Conservation (phyloP, 495 filamentous ascomycete genomes). For the Penicillium riverlandense region DNA sequence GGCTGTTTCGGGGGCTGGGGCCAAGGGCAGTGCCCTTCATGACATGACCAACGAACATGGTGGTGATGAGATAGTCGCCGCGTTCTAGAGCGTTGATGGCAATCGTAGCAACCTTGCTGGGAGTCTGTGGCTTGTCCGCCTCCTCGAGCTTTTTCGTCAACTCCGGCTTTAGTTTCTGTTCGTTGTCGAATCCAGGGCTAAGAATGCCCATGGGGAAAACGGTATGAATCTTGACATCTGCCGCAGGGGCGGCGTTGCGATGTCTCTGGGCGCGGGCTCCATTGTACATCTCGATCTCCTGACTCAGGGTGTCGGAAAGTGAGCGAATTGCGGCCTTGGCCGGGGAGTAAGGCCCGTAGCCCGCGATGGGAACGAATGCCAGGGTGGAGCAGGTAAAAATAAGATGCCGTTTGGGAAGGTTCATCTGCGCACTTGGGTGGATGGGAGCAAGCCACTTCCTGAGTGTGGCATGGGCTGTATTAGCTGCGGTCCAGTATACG, state of each 20-base stretch:
- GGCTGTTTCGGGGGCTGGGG: conserved; percentile 33
- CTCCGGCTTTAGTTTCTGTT: conserved; percentile 74
- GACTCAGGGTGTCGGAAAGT: conserved; percentile 72
- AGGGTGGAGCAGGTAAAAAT: conserved; percentile 79
- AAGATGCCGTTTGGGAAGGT: conserved; percentile 57
- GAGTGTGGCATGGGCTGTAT: conserved; percentile 66
- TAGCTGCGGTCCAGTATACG: conserved; percentile 85
- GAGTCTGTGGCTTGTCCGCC: conserved; percentile 68
- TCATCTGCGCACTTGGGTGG: conserved; percentile 20
- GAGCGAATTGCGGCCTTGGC: conserved; percentile 79
- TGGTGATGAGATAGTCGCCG: conserved; percentile 71
- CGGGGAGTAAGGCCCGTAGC: conserved; percentile 83
- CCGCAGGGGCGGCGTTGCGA: conserved; percentile 29
- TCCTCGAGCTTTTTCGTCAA: conserved; percentile 79
- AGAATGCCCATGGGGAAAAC: conserved; percentile 82
- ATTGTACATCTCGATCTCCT: conserved; percentile 80
- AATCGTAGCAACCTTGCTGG: conserved; percentile 64
- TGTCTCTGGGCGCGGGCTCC: conserved; percentile 48
- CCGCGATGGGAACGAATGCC: conserved; percentile 68
- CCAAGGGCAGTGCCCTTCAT: conserved; percentile 54
- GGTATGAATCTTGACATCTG: conserved; percentile 69
- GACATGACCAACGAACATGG: conserved; percentile 54
- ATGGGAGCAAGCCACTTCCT: conserved; percentile 42
- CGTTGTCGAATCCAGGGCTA: conserved; percentile 65
- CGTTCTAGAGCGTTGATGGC: conserved; percentile 70